Percentiles rank a stretch among this genome's conserved stretches.
These are phyloP conservation scores for Myrica gale DNA, from an alignment of 306 rosid species.

Conservation along the genomic window DNA sequence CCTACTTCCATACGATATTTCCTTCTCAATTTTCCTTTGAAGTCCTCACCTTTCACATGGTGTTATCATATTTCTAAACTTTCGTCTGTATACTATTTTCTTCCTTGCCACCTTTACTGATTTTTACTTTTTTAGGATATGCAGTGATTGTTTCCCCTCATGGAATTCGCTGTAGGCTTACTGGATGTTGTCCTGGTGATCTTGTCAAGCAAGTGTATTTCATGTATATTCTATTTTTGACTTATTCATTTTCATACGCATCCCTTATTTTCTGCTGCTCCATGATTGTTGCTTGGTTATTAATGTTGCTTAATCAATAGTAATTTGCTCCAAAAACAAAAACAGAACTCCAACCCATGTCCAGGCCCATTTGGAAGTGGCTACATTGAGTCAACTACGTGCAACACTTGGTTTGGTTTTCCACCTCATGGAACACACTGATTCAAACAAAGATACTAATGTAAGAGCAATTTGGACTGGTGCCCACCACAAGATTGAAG, in stretches of 20 bases:
- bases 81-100: slow-evolving; percentile 21
- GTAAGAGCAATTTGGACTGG: no score
- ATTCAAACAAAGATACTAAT: no score
- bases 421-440: no score
- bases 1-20: neutral
- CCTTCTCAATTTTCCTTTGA: neutral
- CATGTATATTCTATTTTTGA: slow-evolving; percentile 46
- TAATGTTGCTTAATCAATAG: no score
- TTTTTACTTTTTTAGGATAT: slow-evolving; percentile 24
- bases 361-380: no score
- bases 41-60: neutral
- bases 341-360: no score
- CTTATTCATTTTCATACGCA: slow-evolving; percentile 25
- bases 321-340: no score
- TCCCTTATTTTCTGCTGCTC: slow-evolving; percentile 4
- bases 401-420: no score
- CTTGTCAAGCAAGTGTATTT: slow-evolving; percentile 80
- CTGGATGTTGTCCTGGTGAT: slow-evolving; percentile 92
- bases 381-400: no score
- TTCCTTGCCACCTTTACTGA: neutral
- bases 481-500: no score
- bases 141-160: slow-evolving; percentile 96
- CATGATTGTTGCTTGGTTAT: no score
- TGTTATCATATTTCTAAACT: neutral
- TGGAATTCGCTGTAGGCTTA: slow-evolving; percentile 91